phyloP scores from a whole-genome alignment of 2,329 filamentous ascomycete species.

The Plenodomus biglobosus region DNA sequence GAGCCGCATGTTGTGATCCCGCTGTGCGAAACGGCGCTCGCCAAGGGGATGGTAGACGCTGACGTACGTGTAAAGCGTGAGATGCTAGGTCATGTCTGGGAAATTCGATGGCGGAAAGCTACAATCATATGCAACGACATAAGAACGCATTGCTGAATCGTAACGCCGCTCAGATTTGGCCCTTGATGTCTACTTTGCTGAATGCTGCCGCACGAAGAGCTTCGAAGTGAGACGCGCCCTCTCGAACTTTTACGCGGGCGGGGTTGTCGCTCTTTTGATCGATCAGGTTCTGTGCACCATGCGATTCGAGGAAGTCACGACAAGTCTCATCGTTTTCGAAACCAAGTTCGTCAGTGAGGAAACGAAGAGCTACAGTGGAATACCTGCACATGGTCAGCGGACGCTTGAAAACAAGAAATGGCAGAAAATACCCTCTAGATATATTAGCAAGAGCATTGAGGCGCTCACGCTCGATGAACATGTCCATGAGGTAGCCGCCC shows the following conservation, averaged over 20 bases:
- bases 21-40: constrained; percentile 21
- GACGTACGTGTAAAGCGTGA: constrained; percentile 29
- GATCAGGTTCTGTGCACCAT: constrained; percentile 73
- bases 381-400: constrained; percentile 68
- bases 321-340: constrained; percentile 93
- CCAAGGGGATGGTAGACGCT: constrained; percentile 14
- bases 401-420: too few relatives aligned
- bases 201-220: constrained; percentile 72
- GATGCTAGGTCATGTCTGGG: constrained; percentile 12
- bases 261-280: constrained; percentile 66
- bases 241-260: constrained; percentile 59
- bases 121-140: not conserved
- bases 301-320: constrained; percentile 83
- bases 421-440: constrained; percentile 82
- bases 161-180: constrained; percentile 73
- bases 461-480: constrained; percentile 94
- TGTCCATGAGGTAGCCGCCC: constrained; percentile 98
- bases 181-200: constrained; percentile 91
- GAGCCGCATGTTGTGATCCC: constrained; percentile 25
- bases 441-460: constrained; percentile 87
- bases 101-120: constrained; percentile 10
- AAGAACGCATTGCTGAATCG: constrained; percentile 9
- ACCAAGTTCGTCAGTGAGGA: constrained; percentile 92
- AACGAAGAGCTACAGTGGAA: constrained; percentile 85
- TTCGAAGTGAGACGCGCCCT: constrained; percentile 68